These are phyloP conservation scores for Trichosanthes truncata DNA, from an alignment of 306 rosid genomes.

Conservation along the genomic window DNA sequence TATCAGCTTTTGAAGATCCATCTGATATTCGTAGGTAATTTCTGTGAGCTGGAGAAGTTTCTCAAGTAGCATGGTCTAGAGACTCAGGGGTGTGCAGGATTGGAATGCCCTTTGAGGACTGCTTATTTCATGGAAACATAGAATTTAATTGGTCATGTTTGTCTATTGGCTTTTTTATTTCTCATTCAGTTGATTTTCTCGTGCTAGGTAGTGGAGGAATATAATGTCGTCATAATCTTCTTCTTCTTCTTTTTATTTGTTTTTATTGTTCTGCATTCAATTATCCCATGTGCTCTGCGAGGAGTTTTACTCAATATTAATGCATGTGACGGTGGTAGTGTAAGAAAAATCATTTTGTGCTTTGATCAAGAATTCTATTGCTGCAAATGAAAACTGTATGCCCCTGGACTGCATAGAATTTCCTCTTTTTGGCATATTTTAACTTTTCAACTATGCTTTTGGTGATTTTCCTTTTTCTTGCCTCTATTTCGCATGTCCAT, in stretches of 20 bases:
- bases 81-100: neutral
- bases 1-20: constrained; percentile 67
- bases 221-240: neutral
- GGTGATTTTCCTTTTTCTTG: neutral
- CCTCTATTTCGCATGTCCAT: neutral
- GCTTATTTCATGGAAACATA: neutral
- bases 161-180: neutral
- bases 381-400: neutral
- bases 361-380: neutral
- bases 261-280: neutral
- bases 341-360: neutral
- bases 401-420: neutral
- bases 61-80: neutral
- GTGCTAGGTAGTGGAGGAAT: neutral
- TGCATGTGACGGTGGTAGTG: neutral
- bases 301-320: neutral
- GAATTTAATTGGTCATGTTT: neutral
- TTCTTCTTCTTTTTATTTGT: neutral
- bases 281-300: neutral
- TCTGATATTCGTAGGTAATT: constrained; percentile 69
- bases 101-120: neutral
- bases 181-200: neutral
- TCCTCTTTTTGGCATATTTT: neutral
- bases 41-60: neutral
- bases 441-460: neutral